Conservation (phyloP, 2,329 filamentous ascomycete genomes). For the Pseudocercospora fijiensis region DNA sequence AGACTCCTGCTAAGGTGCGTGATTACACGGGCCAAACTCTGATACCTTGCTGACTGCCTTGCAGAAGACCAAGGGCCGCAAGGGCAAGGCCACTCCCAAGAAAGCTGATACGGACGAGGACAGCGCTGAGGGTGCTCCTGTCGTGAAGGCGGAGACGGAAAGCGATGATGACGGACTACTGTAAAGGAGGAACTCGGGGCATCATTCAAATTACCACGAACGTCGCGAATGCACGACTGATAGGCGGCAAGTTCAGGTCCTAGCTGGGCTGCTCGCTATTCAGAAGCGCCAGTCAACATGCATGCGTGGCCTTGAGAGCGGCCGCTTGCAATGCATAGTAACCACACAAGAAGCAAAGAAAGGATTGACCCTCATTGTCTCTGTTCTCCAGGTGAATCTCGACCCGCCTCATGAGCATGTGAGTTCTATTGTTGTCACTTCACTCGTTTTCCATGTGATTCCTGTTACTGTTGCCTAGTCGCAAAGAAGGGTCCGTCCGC, state of each 20-base stretch:
- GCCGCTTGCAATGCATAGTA: background rate
- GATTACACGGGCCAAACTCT: background rate
- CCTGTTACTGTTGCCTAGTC: background rate
- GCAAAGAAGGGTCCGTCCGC: background rate
- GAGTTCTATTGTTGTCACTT: background rate
- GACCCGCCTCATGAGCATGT: background rate
- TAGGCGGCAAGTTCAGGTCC: background rate
- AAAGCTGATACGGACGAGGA: conserved; percentile 20
- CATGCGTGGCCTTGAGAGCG: background rate
- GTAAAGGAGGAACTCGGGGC: conserved; percentile 4
- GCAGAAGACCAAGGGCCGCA: conserved; percentile 30
- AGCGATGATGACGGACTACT: conserved; percentile 24
- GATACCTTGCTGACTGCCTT: background rate
- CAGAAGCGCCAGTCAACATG: background rate
- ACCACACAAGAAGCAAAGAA: background rate
- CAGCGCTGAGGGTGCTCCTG: background rate
- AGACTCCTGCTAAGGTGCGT: conserved; percentile 25
- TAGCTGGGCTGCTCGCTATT: background rate
- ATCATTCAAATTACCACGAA: background rate
- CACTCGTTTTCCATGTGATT: background rate
- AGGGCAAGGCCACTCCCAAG: conserved; percentile 20
- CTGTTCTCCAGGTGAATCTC: background rate
- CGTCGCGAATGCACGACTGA: background rate
- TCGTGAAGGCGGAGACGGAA: conserved; percentile 16
- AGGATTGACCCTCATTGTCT: background rate